These are phyloP conservation scores for Tolypocladium tundrense DNA, from an alignment of 2,329 filamentous ascomycete species.

Conservation along the genomic window DNA sequence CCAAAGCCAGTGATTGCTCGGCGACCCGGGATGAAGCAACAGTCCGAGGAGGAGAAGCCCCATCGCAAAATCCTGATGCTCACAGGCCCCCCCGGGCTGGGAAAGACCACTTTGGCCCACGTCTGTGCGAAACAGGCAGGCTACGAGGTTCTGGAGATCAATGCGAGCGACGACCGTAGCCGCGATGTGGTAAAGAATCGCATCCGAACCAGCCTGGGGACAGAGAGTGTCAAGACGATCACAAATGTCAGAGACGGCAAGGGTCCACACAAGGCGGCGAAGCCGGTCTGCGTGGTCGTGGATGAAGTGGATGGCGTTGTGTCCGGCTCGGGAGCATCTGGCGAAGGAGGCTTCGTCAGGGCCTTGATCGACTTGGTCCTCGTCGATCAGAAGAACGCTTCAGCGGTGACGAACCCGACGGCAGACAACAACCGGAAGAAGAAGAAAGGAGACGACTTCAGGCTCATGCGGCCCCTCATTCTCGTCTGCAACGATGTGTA, in stretches of 20 bases:
- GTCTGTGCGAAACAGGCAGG: conserved; percentile 92
- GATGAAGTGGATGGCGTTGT: conserved; percentile 97
- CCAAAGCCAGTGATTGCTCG: conserved; percentile 37
- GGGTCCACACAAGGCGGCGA: conserved; percentile 57
- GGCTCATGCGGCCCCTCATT: conserved; percentile 77
- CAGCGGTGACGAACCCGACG: conserved; percentile 15
- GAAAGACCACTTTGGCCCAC: conserved; percentile 93
- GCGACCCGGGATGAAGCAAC: conserved; percentile 29
- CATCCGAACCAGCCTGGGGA: conserved; percentile 85
- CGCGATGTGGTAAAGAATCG: conserved; percentile 80
- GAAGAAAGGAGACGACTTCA: conserved; percentile 78
- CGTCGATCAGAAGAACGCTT: conserved; percentile 69
- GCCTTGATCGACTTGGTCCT: conserved; percentile 85
- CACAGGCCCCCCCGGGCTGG: conserved; percentile 83
- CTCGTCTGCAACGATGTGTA: conserved; percentile 98
- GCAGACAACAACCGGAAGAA: conserved; percentile 31
- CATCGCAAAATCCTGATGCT: conserved; percentile 84
- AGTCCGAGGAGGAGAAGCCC: conserved; percentile 57
- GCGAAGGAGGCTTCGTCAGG: conserved; percentile 91
- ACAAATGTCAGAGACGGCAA: conserved; percentile 48
- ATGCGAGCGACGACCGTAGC: conserved; percentile 92
- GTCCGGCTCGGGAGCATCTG: conserved; percentile 61
- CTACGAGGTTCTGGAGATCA: conserved; percentile 95
- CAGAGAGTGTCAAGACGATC: conserved; percentile 80
- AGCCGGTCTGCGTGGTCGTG: conserved; percentile 85